Conservation (phyloP, 2,329 filamentous ascomycete genomes). For the Beauveria bassiana region DNA sequence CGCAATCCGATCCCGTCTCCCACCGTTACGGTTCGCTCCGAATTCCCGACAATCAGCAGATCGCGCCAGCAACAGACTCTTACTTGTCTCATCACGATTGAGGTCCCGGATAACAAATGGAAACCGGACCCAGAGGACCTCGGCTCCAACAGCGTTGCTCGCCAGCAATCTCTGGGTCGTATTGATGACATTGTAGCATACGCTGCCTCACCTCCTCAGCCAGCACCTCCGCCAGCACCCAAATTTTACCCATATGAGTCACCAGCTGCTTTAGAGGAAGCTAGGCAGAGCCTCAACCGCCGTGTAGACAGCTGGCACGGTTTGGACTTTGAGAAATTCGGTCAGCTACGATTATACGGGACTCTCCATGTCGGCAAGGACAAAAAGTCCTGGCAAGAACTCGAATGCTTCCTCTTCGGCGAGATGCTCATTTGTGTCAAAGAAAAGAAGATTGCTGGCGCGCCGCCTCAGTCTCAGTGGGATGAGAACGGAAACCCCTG, state of each 20-base stretch:
- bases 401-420: conserved; percentile 93
- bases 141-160: conserved; percentile 40
- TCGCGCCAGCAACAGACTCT: conserved; percentile 92
- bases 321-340: conserved; percentile 85
- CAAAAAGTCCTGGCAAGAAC: conserved; percentile 90
- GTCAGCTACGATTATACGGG: conserved; percentile 82
- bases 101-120: conserved; percentile 92
- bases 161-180: conserved; percentile 32
- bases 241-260: conserved; percentile 67
- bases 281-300: conserved; percentile 74
- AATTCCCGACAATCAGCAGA: conserved; percentile 88
- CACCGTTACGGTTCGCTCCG: conserved; percentile 87
- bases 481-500: conserved; percentile 50
- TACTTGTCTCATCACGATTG: conserved; percentile 88
- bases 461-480: conserved; percentile 50
- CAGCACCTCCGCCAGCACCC: conserved; percentile 35
- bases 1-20: conserved; percentile 88
- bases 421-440: conserved; percentile 99
- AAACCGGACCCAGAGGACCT: conserved; percentile 76
- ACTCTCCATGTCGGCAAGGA: conserved; percentile 93
- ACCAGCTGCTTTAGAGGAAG: conserved; percentile 68
- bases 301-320: conserved; percentile 99
- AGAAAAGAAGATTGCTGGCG: conserved; percentile 67
- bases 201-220: conserved; percentile 52
- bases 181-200: conserved; percentile 48